A percentile compares a stretch with the other conserved stretches of the same genome.
These are phyloP conservation scores for Botrytis tulipae DNA, from an alignment of 2,329 filamentous ascomycete species.

Conservation along the genomic window DNA sequence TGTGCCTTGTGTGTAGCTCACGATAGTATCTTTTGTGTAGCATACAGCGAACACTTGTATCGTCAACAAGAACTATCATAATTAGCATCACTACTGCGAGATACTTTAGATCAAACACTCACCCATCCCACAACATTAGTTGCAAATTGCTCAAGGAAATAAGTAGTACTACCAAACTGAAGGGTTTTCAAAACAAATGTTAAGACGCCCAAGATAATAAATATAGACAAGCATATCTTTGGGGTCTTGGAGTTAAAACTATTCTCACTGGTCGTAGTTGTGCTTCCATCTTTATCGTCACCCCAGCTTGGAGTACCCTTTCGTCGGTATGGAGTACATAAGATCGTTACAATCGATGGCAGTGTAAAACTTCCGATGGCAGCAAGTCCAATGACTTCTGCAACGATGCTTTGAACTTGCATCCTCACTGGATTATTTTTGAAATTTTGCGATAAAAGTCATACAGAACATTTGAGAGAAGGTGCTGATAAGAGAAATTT, in stretches of 20 bases:
- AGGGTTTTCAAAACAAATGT: slow-evolving; percentile 52
- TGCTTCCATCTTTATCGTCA: slow-evolving; percentile 65
- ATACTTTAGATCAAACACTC: background rate
- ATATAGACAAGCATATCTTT: slow-evolving; percentile 18
- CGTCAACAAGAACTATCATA: slow-evolving; percentile 8
- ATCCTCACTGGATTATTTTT: background rate
- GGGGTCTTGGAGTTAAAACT: slow-evolving; percentile 59
- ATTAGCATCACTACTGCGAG: background rate
- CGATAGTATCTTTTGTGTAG: slow-evolving; percentile 20
- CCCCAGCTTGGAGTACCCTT: slow-evolving; percentile 44
- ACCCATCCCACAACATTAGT: slow-evolving; percentile 14
- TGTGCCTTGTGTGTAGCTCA: slow-evolving; percentile 19
- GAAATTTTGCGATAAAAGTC: background rate
- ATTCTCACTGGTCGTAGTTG: slow-evolving; percentile 59
- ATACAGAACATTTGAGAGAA: background rate
- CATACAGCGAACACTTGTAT: slow-evolving; percentile 21
- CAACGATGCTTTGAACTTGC: slow-evolving; percentile 11
- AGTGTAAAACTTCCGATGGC: slow-evolving; percentile 12
- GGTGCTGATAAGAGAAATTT: slow-evolving; percentile 3
- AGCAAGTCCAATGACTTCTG: slow-evolving; percentile 19
- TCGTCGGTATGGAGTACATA: background rate
- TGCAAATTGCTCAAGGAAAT: slow-evolving; percentile 1
- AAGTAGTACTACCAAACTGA: slow-evolving; percentile 35
- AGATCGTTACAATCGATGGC: slow-evolving; percentile 15
- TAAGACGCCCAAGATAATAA: slow-evolving; percentile 42